A percentile compares a stretch with the other conserved stretches of the same genome.
Conservation (phyloP, 306 rosid genomes). For the Myrica gale region DNA sequence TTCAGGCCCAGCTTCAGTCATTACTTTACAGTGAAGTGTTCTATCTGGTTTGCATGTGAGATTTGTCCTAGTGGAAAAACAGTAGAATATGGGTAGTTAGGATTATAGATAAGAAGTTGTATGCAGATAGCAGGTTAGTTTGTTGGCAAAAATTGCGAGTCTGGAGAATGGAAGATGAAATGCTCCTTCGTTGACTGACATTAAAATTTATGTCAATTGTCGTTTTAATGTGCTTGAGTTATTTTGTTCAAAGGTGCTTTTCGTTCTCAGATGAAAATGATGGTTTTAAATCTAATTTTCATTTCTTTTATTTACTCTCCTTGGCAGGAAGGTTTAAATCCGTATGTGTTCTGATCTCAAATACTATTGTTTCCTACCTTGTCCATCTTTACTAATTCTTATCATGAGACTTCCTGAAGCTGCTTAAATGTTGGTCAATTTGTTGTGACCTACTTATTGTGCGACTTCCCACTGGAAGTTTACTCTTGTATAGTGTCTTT, state of each 20-base stretch:
- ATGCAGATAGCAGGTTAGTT: too few species aligned
- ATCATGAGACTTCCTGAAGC: background rate
- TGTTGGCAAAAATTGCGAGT: background rate
- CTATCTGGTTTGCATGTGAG: background rate
- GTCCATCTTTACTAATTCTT: background rate
- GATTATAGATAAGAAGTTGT: background rate
- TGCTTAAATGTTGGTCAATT: background rate
- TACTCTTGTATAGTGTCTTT: background rate
- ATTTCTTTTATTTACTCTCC: background rate
- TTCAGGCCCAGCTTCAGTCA: background rate
- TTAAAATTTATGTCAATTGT: background rate
- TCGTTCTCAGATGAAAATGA: background rate
- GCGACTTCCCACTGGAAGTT: background rate
- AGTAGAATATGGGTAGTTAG: background rate
- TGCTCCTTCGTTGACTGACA: background rate
- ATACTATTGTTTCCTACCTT: background rate
- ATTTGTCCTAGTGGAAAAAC: background rate
- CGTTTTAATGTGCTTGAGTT: background rate
- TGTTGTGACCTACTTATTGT: background rate
- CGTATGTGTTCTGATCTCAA: background rate
- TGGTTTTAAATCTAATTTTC: background rate
- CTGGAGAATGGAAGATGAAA: background rate
- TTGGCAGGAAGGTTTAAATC: background rate
- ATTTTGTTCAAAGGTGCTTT: background rate
- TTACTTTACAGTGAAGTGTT: background rate